phyloP scores from a whole-genome alignment of 768 basidiomycete genomes.

The Macrolepiota fuliginosa region DNA sequence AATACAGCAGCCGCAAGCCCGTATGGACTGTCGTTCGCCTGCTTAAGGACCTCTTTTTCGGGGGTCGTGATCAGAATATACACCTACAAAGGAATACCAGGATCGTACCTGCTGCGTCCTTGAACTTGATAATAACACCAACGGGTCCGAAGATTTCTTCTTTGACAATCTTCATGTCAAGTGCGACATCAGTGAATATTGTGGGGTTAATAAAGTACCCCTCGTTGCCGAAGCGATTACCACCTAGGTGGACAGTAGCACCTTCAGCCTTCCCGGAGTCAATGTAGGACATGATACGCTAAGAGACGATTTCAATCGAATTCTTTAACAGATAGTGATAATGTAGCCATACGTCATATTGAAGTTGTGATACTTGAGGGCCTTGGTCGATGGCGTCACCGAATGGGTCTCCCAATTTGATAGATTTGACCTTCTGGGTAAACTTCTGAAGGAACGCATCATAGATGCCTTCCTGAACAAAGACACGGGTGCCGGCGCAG shows the following conservation, averaged over 20 bases:
- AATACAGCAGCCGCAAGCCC: slow-evolving; percentile 90
- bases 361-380: slow-evolving; percentile 74
- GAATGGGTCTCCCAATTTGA: slow-evolving; percentile 77
- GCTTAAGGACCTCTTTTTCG: slow-evolving; percentile 57
- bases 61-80: slow-evolving; percentile 26
- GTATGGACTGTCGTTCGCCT: slow-evolving; percentile 86
- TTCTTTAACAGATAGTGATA: too few relatives aligned
- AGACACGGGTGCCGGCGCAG: slow-evolving; percentile 81
- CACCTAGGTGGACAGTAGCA: slow-evolving; percentile 61
- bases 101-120: slow-evolving; percentile 24
- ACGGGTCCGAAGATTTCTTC: slow-evolving; percentile 83
- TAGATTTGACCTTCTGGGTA: slow-evolving; percentile 45
- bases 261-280: slow-evolving; percentile 70
- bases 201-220: slow-evolving; percentile 76
- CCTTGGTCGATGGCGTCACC: slow-evolving; percentile 59
- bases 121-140: slow-evolving; percentile 69
- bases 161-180: slow-evolving; percentile 64
- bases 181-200: slow-evolving; percentile 59
- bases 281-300: slow-evolving; percentile 76
- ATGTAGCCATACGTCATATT: slow-evolving; percentile 56
- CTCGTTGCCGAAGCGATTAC: slow-evolving; percentile 51
- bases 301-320: not conserved
- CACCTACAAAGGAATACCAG: not conserved
- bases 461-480: slow-evolving; percentile 77
- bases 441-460: slow-evolving; percentile 72